Conservation (phyloP, 805 yeast species). For the Candida sonorensis region DNA sequence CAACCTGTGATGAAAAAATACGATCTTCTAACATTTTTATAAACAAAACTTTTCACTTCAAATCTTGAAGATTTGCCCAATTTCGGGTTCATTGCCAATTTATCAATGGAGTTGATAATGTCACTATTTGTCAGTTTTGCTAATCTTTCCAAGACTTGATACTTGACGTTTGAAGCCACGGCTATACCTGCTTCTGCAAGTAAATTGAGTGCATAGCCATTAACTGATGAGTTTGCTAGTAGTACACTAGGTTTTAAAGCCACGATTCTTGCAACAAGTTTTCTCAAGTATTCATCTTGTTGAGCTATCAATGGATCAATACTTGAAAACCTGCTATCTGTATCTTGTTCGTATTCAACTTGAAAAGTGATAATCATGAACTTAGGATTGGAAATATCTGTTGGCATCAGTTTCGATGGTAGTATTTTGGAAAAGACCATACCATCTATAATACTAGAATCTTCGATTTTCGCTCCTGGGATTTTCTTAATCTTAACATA, state of each 20-base stretch:
- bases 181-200: slow-evolving; percentile 71
- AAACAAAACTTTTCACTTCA: slow-evolving; percentile 61
- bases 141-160: slow-evolving; percentile 71
- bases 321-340: slow-evolving; percentile 48
- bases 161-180: slow-evolving; percentile 75
- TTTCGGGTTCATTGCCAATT: slow-evolving; percentile 61
- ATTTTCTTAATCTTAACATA: slow-evolving; percentile 83
- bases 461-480: slow-evolving; percentile 62
- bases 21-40: slow-evolving; percentile 52
- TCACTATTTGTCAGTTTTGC: slow-evolving; percentile 79
- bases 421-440: slow-evolving; percentile 76
- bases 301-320: slow-evolving; percentile 80
- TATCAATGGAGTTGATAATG: slow-evolving; percentile 79
- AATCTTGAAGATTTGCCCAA: slow-evolving; percentile 72
- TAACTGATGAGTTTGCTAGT: slow-evolving; percentile 69
- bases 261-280: slow-evolving; percentile 70
- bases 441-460: slow-evolving; percentile 66
- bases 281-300: slow-evolving; percentile 76
- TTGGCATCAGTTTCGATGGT: slow-evolving; percentile 75
- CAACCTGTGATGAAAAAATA: slow-evolving; percentile 79
- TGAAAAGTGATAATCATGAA: slow-evolving; percentile 85
- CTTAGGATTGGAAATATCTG: slow-evolving; percentile 55
- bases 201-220: slow-evolving; percentile 72
- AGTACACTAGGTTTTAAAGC: slow-evolving; percentile 75
- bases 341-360: slow-evolving; percentile 68